Percentiles rank a stretch among this genome's conserved stretches.
These are phyloP conservation scores for Beta macrorhiza DNA, from an alignment of 179 eudicot species.

Conservation along the genomic window DNA sequence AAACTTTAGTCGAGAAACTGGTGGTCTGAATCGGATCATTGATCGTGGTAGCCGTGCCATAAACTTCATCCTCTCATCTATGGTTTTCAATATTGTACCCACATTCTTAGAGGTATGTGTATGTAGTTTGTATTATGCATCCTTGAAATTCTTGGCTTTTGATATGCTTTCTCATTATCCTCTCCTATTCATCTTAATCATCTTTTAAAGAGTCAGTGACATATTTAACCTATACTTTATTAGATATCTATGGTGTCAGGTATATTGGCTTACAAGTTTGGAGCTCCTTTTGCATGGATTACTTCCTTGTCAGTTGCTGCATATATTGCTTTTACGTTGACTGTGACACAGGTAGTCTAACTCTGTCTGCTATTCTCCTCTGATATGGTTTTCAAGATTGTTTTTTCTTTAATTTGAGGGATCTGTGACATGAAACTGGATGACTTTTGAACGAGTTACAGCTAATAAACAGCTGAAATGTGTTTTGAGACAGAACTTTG, in stretches of 20 bases:
- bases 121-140: conserved; percentile 14
- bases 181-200: not conserved
- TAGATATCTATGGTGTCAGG: conserved; percentile 98
- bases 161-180: conserved; percentile 2
- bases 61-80: conserved; percentile 87
- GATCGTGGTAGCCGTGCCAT: conserved; percentile 99
- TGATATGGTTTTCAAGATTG: not conserved
- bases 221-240: conserved; percentile 55
- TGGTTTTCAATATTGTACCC: conserved; percentile 94
- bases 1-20: conserved; percentile 77
- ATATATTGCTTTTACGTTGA: conserved; percentile 77
- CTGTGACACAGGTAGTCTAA: conserved; percentile 74
- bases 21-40: conserved; percentile 83
- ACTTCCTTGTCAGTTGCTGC: conserved; percentile 93
- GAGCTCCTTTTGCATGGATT: conserved; percentile 94
- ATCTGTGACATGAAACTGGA: not conserved
- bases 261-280: conserved; percentile 92
- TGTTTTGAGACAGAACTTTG: not conserved
- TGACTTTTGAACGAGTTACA: not conserved
- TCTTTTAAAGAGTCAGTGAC: conserved; percentile 23
- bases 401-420: not conserved
- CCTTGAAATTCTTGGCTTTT: not conserved
- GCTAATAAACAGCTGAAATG: not conserved
- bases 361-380: conserved; percentile 16
- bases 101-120: conserved; percentile 80